Evolutionary conservation across 2,329 filamentous ascomycete species (phyloP).

Genomic region (Fusarium heterosporum): DNA sequence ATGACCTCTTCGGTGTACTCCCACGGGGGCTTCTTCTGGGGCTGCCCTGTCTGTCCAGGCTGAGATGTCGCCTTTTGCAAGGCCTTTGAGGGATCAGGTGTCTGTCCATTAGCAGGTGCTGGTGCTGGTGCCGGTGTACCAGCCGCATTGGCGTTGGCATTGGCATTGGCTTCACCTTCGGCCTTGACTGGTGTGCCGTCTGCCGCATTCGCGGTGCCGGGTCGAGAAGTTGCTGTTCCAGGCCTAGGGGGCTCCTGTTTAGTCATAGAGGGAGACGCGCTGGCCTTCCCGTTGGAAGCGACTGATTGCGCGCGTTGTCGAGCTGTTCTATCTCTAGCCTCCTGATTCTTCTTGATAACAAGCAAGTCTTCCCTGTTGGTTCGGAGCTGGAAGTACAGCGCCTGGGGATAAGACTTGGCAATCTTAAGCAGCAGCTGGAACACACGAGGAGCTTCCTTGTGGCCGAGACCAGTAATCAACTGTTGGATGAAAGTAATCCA

Average conservation of each 20-base stretch:
- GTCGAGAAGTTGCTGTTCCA: conserved; percentile 57
- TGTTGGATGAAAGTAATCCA: conserved; percentile 99
- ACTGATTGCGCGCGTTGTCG: conserved; percentile 62
- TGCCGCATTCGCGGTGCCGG: conserved; percentile 64
- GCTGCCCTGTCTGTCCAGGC: conserved; percentile 42
- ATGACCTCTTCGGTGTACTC: conserved; percentile 97
- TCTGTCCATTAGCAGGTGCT: conserved; percentile 45
- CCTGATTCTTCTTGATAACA: conserved; percentile 89
- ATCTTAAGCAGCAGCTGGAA: conserved; percentile 91
- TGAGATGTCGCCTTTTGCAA: conserved; percentile 35
- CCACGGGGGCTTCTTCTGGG: conserved; percentile 85
- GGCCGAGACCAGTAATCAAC: conserved; percentile 87
- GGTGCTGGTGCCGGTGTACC: conserved; percentile 46
- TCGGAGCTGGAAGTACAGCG: conserved; percentile 93
- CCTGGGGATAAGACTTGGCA: conserved; percentile 94
- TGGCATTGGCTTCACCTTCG: conserved; percentile 55
- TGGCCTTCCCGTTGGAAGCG: conserved; percentile 59
- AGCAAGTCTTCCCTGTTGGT: conserved; percentile 96
- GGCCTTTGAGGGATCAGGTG: conserved; percentile 42
- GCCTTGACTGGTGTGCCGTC: conserved; percentile 57
- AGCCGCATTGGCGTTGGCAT: conserved; percentile 44
- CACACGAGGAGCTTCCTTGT: conserved; percentile 90
- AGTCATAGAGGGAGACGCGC: conserved; percentile 60
- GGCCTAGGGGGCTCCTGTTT: conserved; percentile 64
- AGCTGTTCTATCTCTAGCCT: conserved; percentile 73